Evolutionary conservation across 805 yeast genomes (phyloP), one percentile per base, ranked within the genome.

Genomic region (Zygoascus tannicola): DNA sequence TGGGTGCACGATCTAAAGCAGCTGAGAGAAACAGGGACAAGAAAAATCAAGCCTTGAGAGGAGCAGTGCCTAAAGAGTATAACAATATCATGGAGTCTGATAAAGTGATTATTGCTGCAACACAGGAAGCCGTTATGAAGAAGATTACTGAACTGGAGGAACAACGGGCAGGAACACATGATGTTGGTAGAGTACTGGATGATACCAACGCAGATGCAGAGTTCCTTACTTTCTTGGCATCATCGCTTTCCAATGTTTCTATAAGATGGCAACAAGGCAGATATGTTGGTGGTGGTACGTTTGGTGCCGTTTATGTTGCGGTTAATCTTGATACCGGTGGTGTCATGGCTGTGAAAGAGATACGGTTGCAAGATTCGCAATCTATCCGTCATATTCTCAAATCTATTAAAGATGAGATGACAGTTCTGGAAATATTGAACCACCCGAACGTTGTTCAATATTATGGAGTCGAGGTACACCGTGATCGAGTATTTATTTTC

Each of bases 361-460:
- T 92, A 47, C 74, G 86, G 45, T 80, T 92, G 60, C 95, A 86
- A 54, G 95, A 88, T 56, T 74, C 84, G 19, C 92, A 85, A 55
- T 76, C 92, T 1, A 81, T 88, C 57, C 78, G 84, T 54, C 81
- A 81, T 43, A 77, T 88, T 49, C 86, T 87, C 43, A 92, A 94
- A 32, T 77, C 86, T 2, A 86, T 92, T 51, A 86, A 85, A 59
- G 97, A 88, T 53, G 98, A 92, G 59, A 90, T 92, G 97, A 82
- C 94, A 0, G 96, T 90, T 1, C 66, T 92, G 54, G 97, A 92
- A 65, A 85, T 87, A 82, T 69, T 92, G 48, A 83, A 87, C 49
- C 98, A 92, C 64, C 97, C 97, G 7, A 92, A 92, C 58, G 83
- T 92, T 53, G 97, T 92, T 4, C 96, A 88, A 59, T 92, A 90